Conservation (phyloP, 2,329 filamentous ascomycete genomes). For the Ophiostoma novo-ulmi region DNA sequence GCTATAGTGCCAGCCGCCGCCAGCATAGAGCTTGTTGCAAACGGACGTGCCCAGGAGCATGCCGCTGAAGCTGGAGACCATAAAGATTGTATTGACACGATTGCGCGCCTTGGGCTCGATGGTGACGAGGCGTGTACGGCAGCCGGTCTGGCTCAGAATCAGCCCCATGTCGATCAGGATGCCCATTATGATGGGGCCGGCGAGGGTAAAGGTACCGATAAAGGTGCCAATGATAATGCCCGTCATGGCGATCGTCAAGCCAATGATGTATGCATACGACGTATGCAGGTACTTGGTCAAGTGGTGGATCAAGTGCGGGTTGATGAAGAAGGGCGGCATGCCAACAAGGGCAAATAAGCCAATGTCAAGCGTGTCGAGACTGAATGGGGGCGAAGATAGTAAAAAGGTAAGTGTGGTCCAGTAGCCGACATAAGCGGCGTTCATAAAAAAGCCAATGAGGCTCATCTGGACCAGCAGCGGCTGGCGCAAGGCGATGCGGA, state of each 20-base stretch:
- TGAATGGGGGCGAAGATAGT: slow-evolving; percentile 60
- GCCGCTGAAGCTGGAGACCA: slow-evolving; percentile 24
- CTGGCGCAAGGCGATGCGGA: slow-evolving; percentile 55
- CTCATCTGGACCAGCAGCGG: slow-evolving; percentile 65
- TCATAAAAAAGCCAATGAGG: slow-evolving; percentile 56
- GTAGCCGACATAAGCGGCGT: slow-evolving; percentile 48
- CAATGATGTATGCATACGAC: slow-evolving; percentile 19
- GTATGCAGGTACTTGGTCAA: slow-evolving; percentile 22
- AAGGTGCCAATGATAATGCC: slow-evolving; percentile 26
- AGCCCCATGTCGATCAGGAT: slow-evolving; percentile 24
- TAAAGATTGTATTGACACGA: slow-evolving; percentile 27
- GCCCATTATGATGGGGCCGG: slow-evolving; percentile 26
- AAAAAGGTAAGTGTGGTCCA: slow-evolving; percentile 57
- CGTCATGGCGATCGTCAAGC: slow-evolving; percentile 20
- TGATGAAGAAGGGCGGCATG: slow-evolving; percentile 37
- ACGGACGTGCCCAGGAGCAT: slow-evolving; percentile 28
- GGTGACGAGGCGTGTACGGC: slow-evolving; percentile 23
- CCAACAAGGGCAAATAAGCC: slow-evolving; percentile 72
- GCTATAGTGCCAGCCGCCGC: slow-evolving; percentile 23
- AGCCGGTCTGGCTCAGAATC: slow-evolving; percentile 22
- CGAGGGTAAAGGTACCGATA: slow-evolving; percentile 25
- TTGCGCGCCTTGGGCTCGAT: slow-evolving; percentile 27
- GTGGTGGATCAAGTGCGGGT: slow-evolving; percentile 23
- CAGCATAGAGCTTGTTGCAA: slow-evolving; percentile 28
- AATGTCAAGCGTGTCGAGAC: slow-evolving; percentile 60